Evolutionary conservation across 345 rosid species (phyloP), one percentile per base, ranked within the genome.

Genomic region (Bruguiera gymnorhiza): DNA sequence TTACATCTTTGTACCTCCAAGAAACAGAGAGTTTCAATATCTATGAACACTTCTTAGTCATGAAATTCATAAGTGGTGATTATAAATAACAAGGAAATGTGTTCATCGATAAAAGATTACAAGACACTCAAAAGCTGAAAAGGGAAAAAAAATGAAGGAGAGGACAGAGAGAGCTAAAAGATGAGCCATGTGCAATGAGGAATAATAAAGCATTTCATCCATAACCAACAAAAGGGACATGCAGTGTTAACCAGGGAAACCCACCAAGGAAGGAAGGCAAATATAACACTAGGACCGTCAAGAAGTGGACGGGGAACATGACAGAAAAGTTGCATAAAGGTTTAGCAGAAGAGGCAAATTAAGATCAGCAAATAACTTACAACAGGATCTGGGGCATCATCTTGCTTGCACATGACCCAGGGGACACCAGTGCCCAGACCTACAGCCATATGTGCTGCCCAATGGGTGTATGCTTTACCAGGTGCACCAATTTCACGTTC

Each of bases 381-480:
- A 79, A 92, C 68, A 77, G 98, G 95, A 81, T 96, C 98, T 0
- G 97, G 98, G 37, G 95, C 98, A 78, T 92, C 99, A 83, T 96
- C 99, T 86, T 96, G 98, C 85, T 96, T 96, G 92, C 99, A 96
- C 99, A 96, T 96, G 84, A 96, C 86, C 99, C 99, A 96, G 11
- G 99, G 98, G 80, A 96, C 99, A 77, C 99, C 99, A 43, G 99
- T 92, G 74, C 84, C 86, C 1, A 85, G 92, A 66, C 93, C 94
- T 76, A 92, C 90, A 61, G 98, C 99, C 99, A 96, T 92, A 59
- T 86, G 67, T 66, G 99, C 98, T 73, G 99, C 96, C 99, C 99
- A 96, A 8, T 85, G 62, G 26, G 82, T 77, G 83, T 96, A 96
- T 24, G 91, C 75, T 64, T 78, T 68, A 58, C 98, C 97, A 0